phyloP scores from a whole-genome alignment of 257 asterid species.

The Anisodus acutangulus region DNA sequence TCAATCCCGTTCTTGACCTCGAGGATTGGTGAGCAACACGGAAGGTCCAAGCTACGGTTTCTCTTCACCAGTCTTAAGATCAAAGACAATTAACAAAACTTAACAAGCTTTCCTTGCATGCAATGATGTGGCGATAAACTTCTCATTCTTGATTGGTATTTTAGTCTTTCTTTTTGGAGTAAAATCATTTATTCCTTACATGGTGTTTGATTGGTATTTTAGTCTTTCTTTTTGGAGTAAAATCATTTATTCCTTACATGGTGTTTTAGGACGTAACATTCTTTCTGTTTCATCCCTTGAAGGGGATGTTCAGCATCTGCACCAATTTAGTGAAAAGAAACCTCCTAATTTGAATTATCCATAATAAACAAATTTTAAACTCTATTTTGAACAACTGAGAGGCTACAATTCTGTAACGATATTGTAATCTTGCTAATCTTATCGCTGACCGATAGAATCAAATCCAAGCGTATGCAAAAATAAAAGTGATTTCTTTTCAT shows the following conservation, averaged over 20 bases:
- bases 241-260: no score
- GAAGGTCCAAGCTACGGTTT: not conserved
- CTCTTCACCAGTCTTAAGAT: not conserved
- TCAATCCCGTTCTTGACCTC: not conserved
- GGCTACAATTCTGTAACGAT: no score
- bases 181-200: no score
- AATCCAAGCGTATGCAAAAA: no score
- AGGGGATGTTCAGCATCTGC: not conserved
- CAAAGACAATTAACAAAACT: not conserved
- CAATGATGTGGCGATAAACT: not conserved
- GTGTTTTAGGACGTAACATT: not conserved
- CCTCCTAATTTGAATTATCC: no score
- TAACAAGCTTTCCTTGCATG: not conserved
- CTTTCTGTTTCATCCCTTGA: not conserved
- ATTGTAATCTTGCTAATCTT: no score
- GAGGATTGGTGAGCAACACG: not conserved
- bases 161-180: not conserved
- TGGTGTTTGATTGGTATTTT: not conserved
- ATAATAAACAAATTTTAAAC: no score
- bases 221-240: not conserved
- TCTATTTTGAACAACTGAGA: no score
- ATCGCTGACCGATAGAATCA: not conserved
- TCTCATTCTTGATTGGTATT: not conserved
- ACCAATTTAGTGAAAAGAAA: not conserved
- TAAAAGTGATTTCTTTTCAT: not conserved